A percentile compares a stretch with the other conserved stretches of the same genome.
Conservation (phyloP, 2,329 filamentous ascomycete genomes). For the Sarocladium strictum region DNA sequence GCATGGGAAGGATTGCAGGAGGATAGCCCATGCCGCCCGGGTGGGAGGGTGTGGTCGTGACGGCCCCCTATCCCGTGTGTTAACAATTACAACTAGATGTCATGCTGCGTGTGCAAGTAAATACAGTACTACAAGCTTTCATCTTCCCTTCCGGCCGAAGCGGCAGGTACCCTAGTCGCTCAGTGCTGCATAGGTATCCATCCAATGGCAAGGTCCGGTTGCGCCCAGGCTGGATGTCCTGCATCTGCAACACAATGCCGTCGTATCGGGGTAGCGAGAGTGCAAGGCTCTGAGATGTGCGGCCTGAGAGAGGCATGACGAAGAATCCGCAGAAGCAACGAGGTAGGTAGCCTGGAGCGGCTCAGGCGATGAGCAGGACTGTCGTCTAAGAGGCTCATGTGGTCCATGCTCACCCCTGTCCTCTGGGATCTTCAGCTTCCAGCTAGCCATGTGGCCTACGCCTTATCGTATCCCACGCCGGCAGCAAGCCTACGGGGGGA, state of each 20-base stretch:
- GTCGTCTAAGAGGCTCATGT: not conserved
- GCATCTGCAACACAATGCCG: not conserved
- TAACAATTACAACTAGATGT: conserved; percentile 3
- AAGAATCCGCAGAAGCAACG: not conserved
- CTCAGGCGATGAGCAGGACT: not conserved
- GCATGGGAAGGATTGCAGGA: not conserved
- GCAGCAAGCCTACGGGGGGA: not conserved
- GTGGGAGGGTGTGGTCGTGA: not conserved
- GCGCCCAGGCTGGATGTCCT: not conserved
- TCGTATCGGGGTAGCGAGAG: too few relatives aligned
- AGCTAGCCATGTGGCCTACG: not conserved
- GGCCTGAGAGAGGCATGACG: not conserved
- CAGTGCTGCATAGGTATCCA: not conserved
- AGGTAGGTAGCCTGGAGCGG: not conserved
- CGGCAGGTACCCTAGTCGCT: not conserved
- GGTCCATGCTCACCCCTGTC: not conserved
- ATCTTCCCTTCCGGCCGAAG: not conserved
- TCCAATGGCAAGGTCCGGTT: not conserved
- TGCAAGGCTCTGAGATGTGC: not conserved
- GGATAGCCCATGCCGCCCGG: not conserved
- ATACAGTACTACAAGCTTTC: not conserved
- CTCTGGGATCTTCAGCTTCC: conserved; percentile 3
- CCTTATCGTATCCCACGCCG: not conserved
- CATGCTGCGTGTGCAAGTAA: conserved; percentile 7
- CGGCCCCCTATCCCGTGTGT: not conserved